A percentile compares a stretch with the other conserved stretches of the same genome.
Conservation (phyloP, 164 flowering plant species). For the Akebia trifoliata region DNA sequence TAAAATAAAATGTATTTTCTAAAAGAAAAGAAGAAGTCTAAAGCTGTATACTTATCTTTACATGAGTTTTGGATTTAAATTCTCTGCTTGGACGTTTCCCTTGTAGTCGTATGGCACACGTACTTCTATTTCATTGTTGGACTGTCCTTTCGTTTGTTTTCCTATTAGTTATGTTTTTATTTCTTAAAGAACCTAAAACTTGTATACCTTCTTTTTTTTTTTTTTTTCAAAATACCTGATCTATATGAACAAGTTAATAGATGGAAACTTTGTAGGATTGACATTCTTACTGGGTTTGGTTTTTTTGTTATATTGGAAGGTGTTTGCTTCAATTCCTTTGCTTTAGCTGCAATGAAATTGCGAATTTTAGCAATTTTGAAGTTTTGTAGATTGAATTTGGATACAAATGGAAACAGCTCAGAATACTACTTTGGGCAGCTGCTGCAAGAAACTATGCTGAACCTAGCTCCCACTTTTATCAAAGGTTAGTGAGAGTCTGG, state of each 20-base stretch:
- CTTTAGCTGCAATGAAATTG: conserved; percentile 59
- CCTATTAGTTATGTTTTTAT: neutral
- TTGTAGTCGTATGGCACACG: too few species aligned
- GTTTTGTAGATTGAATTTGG: conserved; percentile 20
- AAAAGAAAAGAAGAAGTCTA: too few species aligned
- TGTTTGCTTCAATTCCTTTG: conserved; percentile 62
- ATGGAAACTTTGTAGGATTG: conserved; percentile 1
- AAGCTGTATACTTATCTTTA: neutral
- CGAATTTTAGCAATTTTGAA: conserved; percentile 41
- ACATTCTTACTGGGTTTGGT: conserved; percentile 17
- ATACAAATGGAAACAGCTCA: conserved; percentile 27
- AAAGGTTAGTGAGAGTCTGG: conserved; percentile 51
- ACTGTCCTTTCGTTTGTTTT: too few species aligned
- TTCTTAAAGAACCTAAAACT: neutral
- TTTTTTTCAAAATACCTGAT: too few species aligned
- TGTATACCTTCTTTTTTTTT: neutral
- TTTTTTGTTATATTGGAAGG: conserved; percentile 40
- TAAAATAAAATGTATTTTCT: too few species aligned
- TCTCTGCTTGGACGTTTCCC: too few species aligned
- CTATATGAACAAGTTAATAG: neutral
- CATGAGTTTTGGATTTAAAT: neutral
- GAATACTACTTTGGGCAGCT: conserved; percentile 62
- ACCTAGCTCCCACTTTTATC: conserved; percentile 89
- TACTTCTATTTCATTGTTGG: too few species aligned
- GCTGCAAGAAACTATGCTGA: conserved; percentile 84